Evolutionary conservation across 176 grass and related monocot genomes (phyloP), one percentile per base, ranked within the genome.

Genomic region (Guadua angustifolia): DNA sequence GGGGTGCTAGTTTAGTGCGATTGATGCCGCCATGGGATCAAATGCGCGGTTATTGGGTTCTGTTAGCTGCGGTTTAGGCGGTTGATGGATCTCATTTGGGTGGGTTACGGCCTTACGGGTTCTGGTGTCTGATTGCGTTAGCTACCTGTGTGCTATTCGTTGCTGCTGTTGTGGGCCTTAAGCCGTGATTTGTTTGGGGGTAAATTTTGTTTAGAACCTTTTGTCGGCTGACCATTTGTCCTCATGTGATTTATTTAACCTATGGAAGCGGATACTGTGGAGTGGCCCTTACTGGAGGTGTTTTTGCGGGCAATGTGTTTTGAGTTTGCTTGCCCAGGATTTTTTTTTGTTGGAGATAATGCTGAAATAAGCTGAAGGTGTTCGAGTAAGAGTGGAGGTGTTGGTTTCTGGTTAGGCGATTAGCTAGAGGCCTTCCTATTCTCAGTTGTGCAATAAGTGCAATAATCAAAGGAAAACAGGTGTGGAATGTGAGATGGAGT

Each of bases 1-100:
- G 14, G 26, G 3, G 55, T 1, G 8, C 9, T 55, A 51, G 29
- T 15, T 11, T 13, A 29, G 6, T 63, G 33, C 9, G 10, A 42
- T 60, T 71, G 33, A 5, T 65, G 58, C 14, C 9, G 36, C 24
- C 38, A 0, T 9, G 49, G 25, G 14, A 25, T 70, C 29, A 19
- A 53, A 49, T 76, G 71, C 19, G 40, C 39, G 45, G 79, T 2
- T 39, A 4, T 32, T 86, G 2, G 55, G 5, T 51, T n/a, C 16
- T 21, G 32, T 21, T 21, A 9, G 16, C 18, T 44, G 6, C 24
- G 33, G 18, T 74, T n/a, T 36, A 46, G 60, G 38, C 38, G 18
- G 47, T 56, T 74, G 70, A 57, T 66, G 59, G 26, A 80, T 57
- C 77, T 86, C 68, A 35, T 73, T 19, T 35, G 57, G 47, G 24